phyloP scores from a whole-genome alignment of 495 filamentous ascomycete genomes.

The Talaromyces stipitatus region DNA sequence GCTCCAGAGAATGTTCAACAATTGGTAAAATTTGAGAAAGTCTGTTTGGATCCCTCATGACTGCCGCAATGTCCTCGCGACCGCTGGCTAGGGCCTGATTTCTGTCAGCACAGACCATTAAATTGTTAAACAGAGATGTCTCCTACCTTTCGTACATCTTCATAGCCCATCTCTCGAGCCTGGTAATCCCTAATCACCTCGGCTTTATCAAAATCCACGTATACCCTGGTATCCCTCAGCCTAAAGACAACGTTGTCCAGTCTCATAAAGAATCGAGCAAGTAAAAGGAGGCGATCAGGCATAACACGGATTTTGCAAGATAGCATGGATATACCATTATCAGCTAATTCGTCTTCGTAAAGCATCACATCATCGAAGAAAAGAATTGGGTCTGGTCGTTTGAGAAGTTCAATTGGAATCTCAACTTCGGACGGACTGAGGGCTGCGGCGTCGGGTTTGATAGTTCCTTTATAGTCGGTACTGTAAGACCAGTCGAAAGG shows the following conservation, averaged over 20 bases:
- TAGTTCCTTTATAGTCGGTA: conserved; percentile 72
- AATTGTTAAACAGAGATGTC: not conserved
- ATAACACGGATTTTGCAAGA: conserved; percentile 89
- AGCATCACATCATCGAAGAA: conserved; percentile 93
- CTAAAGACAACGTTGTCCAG: conserved; percentile 83
- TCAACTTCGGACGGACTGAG: conserved; percentile 46
- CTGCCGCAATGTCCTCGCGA: conserved; percentile 67
- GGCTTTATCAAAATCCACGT: conserved; percentile 76
- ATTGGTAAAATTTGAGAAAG: conserved; percentile 65
- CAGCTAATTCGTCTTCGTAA: conserved; percentile 95
- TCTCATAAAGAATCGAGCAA: conserved; percentile 87
- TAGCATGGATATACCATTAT: conserved; percentile 87
- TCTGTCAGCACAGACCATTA: not conserved
- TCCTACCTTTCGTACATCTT: conserved; percentile 63
- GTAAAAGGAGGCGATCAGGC: conserved; percentile 73
- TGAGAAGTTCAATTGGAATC: conserved; percentile 80
- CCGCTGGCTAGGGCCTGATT: conserved; percentile 57
- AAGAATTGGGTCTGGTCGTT: conserved; percentile 80
- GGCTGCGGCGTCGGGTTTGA: conserved; percentile 21
- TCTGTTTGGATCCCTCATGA: conserved; percentile 77
- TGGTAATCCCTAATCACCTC: conserved; percentile 87
- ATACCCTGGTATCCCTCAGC: conserved; percentile 83
- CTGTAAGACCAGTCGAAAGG: conserved; percentile 98
- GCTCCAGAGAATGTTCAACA: conserved; percentile 51
- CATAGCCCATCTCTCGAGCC: conserved; percentile 71